phyloP scores from a whole-genome alignment of 257 asterid genomes.

The Datura wrightii region DNA sequence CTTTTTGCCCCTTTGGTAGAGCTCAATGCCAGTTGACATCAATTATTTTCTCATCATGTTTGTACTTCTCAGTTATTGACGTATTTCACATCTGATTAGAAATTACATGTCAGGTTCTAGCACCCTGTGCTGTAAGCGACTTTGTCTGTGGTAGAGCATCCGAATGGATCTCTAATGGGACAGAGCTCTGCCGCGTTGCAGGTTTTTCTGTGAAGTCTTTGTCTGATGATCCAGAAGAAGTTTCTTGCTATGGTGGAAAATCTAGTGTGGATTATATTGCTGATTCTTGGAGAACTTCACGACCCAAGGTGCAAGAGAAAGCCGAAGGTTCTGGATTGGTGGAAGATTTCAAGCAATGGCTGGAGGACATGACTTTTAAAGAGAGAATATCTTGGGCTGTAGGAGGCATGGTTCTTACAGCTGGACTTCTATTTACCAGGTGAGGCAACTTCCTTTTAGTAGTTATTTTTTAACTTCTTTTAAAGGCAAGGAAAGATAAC shows the following conservation, averaged over 20 bases:
- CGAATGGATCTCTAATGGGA: slow-evolving; percentile 96
- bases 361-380: slow-evolving; percentile 59
- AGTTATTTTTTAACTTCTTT: not conserved
- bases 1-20: not conserved
- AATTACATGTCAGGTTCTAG: slow-evolving; percentile 73
- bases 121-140: slow-evolving; percentile 86
- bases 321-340: slow-evolving; percentile 42
- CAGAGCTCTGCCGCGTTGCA: slow-evolving; percentile 89
- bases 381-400: slow-evolving; percentile 95
- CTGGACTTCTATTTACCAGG: slow-evolving; percentile 88
- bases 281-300: slow-evolving; percentile 67
- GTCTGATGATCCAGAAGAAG: slow-evolving; percentile 57
- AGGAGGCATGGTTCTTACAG: slow-evolving; percentile 98
- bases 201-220: slow-evolving; percentile 77
- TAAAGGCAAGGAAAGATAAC: not conserved
- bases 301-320: slow-evolving; percentile 49
- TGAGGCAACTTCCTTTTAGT: slow-evolving; percentile 40
- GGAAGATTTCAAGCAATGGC: slow-evolving; percentile 70
- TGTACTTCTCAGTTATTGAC: not conserved
- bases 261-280: slow-evolving; percentile 70
- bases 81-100: slow-evolving; percentile 38
- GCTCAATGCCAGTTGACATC: not conserved
- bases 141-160: slow-evolving; percentile 97
- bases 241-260: slow-evolving; percentile 89
- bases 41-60: not conserved